Percentiles rank a stretch among this genome's conserved stretches.
Evolutionary conservation across 495 filamentous ascomycete species (phyloP).

Genomic region (Podospora conica): DNA sequence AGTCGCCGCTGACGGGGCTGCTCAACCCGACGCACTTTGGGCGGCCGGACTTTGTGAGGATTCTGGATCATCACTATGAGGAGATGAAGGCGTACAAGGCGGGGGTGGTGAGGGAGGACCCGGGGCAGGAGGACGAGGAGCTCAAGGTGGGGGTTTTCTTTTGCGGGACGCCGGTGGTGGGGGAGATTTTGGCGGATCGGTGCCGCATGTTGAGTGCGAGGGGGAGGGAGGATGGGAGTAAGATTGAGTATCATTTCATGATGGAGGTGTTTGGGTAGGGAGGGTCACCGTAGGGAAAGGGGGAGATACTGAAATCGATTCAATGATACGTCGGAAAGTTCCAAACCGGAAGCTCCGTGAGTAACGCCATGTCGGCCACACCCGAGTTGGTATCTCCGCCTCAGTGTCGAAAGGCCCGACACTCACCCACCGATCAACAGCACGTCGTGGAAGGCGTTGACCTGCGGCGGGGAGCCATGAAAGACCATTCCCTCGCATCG

Average conservation of each 20-base stretch:
- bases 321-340: too few species aligned
- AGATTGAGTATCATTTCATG: constrained; percentile 20
- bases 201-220: constrained; percentile 13
- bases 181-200: constrained; percentile 18
- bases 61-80: constrained; percentile 35
- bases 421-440: too few species aligned
- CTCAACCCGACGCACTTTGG: constrained; percentile 42
- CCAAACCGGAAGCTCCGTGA: too few species aligned
- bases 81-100: constrained; percentile 24
- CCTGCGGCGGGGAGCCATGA: too few species aligned
- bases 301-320: too few species aligned
- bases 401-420: too few species aligned
- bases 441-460: too few species aligned
- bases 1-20: constrained; percentile 33
- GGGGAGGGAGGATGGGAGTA: constrained; percentile 14
- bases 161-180: constrained; percentile 15
- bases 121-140: constrained; percentile 18
- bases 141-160: constrained; percentile 20
- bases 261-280: constrained; percentile 14
- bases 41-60: constrained; percentile 50
- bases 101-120: constrained; percentile 18
- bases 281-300: too few species aligned
- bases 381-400: too few species aligned
- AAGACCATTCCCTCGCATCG: too few species aligned
- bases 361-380: too few species aligned